Evolutionary conservation across 106 monocot genomes (phyloP).

Genomic region (Dactylorhiza incarnata): DNA sequence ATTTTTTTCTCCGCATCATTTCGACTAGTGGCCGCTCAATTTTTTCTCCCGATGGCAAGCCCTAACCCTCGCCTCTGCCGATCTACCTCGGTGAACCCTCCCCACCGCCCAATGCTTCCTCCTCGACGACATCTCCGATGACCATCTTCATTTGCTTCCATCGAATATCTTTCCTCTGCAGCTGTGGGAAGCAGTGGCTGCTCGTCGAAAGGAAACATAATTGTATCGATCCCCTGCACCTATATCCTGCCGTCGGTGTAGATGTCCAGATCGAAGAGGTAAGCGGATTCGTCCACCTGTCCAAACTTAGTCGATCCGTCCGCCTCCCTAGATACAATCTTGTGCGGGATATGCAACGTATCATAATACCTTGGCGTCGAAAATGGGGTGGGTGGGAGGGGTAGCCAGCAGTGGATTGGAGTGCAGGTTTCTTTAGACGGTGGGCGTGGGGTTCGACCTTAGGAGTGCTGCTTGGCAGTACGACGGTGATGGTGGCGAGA

Average conservation of each 20-base stretch:
- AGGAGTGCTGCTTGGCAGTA: constrained; percentile 20
- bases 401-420: constrained; percentile 55
- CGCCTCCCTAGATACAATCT: constrained; percentile 76
- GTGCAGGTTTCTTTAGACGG: constrained; percentile 61
- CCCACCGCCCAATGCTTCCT: too few species aligned
- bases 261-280: constrained; percentile 85
- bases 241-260: constrained; percentile 91
- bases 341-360: constrained; percentile 73
- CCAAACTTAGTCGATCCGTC: constrained; percentile 93
- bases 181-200: constrained; percentile 15
- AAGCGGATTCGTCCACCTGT: constrained; percentile 65
- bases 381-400: constrained; percentile 70
- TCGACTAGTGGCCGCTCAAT: too few species aligned
- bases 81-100: too few species aligned
- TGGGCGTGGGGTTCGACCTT: constrained; percentile 70
- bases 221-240: constrained; percentile 87
- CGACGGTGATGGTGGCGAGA: constrained; percentile 64
- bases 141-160: too few species aligned
- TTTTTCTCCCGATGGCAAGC: too few species aligned
- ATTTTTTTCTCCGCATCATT: too few species aligned
- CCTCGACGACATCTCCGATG: too few species aligned
- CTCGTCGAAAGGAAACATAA: constrained; percentile 69
- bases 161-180: too few species aligned
- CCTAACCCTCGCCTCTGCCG: too few species aligned
- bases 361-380: constrained; percentile 88